These are phyloP conservation scores for Ramalina peruviana DNA, from an alignment of 495 filamentous ascomycete species.

Conservation along the genomic window DNA sequence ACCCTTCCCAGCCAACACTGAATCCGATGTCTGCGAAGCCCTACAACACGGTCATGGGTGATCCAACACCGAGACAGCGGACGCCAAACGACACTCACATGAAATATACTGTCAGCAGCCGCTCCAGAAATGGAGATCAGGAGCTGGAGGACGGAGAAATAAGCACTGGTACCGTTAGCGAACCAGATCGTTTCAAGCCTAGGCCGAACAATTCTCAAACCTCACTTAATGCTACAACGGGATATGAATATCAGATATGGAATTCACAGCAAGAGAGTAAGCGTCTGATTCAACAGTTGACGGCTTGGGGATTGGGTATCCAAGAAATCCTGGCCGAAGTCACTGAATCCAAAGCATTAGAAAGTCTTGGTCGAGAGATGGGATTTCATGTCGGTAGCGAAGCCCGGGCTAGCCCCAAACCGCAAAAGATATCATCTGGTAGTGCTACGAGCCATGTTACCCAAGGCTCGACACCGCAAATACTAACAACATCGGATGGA, in stretches of 20 bases:
- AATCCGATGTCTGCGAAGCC: too few species aligned
- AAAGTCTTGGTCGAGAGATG: neutral
- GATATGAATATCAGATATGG: too few species aligned
- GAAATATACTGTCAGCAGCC: neutral
- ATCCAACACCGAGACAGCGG: neutral
- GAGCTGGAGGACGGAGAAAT: conserved; percentile 60
- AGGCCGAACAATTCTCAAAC: too few species aligned
- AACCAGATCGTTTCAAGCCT: neutral
- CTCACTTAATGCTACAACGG: neutral
- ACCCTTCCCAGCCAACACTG: too few species aligned
- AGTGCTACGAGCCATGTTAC: neutral
- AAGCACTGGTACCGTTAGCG: conserved; percentile 43
- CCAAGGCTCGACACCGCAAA: neutral
- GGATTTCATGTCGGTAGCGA: neutral
- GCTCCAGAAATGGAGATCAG: neutral
- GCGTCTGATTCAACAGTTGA: neutral
- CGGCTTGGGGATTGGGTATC: neutral
- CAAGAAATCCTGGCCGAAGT: conserved; percentile 1
- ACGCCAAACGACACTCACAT: neutral
- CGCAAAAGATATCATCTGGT: neutral
- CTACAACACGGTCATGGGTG: neutral
- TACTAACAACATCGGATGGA: too few species aligned
- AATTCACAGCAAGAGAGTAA: neutral
- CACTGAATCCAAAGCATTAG: neutral
- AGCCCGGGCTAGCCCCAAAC: neutral